Conservation (phyloP, 1,284 basidiomycete genomes). For the Puccinia coronata region DNA sequence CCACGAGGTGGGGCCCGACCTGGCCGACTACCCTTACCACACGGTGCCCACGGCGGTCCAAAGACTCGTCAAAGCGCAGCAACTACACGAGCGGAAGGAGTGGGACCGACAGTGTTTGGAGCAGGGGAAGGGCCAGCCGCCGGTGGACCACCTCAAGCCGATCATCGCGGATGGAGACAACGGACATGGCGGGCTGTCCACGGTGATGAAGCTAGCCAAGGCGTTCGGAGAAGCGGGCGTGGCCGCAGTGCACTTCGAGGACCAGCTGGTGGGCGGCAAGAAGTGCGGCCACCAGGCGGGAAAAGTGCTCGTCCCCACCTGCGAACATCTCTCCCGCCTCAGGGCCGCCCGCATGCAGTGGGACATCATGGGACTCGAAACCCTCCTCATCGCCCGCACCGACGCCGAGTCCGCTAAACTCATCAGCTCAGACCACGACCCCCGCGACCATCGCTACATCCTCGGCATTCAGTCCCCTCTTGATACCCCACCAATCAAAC, state of each 20-base stretch:
- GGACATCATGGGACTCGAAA: slow-evolving; percentile 80
- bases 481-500: slow-evolving; percentile 62
- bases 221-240: slow-evolving; percentile 88
- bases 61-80: slow-evolving; percentile 78
- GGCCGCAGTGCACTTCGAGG: slow-evolving; percentile 84
- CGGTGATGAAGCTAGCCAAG: slow-evolving; percentile 95
- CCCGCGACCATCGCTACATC: slow-evolving; percentile 72
- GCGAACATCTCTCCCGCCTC: slow-evolving; percentile 79
- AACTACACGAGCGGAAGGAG: slow-evolving; percentile 81
- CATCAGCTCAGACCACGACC: slow-evolving; percentile 80
- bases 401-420: slow-evolving; percentile 85
- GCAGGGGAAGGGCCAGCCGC: slow-evolving; percentile 57
- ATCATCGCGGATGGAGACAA: slow-evolving; percentile 59
- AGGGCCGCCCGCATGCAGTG: slow-evolving; percentile 81
- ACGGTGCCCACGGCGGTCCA: slow-evolving; percentile 91
- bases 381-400: slow-evolving; percentile 85
- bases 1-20: slow-evolving; percentile 59
- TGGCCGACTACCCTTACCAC: slow-evolving; percentile 81
- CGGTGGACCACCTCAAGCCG: slow-evolving; percentile 59
- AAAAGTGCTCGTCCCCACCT: slow-evolving; percentile 86
- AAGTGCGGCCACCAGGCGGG: slow-evolving; percentile 96
- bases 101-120: slow-evolving; percentile 79
- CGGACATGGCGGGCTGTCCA: slow-evolving; percentile 85
- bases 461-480: slow-evolving; percentile 63
- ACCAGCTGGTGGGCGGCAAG: slow-evolving; percentile 88